Percentiles rank a stretch among this genome's conserved stretches.
Evolutionary conservation across 2,329 filamentous ascomycete genomes (phyloP).

Genomic region (Colletotrichum sp.): DNA sequence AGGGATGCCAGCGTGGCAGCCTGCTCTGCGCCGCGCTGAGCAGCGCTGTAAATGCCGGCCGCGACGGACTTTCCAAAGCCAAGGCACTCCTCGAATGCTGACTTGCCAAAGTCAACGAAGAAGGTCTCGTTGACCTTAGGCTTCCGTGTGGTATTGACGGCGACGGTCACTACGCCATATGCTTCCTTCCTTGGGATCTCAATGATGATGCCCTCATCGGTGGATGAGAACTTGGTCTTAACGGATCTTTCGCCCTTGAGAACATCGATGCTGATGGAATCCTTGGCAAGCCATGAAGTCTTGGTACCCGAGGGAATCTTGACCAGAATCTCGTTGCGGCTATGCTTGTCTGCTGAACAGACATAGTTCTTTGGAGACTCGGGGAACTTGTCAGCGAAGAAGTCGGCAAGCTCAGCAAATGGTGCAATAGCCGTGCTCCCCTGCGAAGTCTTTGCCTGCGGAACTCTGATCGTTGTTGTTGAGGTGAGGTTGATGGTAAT

Average conservation of each 20-base stretch:
- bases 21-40: constrained; percentile 32
- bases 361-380: constrained; percentile 35
- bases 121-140: constrained; percentile 68
- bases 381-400: constrained; percentile 40
- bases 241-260: constrained; percentile 52
- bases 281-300: constrained; percentile 59
- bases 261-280: constrained; percentile 62
- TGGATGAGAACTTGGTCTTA: constrained; percentile 51
- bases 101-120: constrained; percentile 62
- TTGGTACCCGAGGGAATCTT: constrained; percentile 57
- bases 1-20: not conserved
- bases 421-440: constrained; percentile 33
- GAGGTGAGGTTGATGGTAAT: constrained; percentile 42
- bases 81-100: constrained; percentile 47
- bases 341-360: constrained; percentile 52
- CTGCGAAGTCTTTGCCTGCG: constrained; percentile 27
- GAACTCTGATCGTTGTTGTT: constrained; percentile 37
- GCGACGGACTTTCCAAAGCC: constrained; percentile 49
- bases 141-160: constrained; percentile 61
- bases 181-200: constrained; percentile 59
- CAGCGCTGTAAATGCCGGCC: constrained; percentile 43
- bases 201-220: constrained; percentile 57
- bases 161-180: constrained; percentile 62
- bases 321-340: constrained; percentile 58
- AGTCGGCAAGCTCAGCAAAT: constrained; percentile 46